Evolutionary conservation across 257 asterid genomes (phyloP), one percentile per base, ranked within the genome.

Genomic region (Solanum infundibuliforme): DNA sequence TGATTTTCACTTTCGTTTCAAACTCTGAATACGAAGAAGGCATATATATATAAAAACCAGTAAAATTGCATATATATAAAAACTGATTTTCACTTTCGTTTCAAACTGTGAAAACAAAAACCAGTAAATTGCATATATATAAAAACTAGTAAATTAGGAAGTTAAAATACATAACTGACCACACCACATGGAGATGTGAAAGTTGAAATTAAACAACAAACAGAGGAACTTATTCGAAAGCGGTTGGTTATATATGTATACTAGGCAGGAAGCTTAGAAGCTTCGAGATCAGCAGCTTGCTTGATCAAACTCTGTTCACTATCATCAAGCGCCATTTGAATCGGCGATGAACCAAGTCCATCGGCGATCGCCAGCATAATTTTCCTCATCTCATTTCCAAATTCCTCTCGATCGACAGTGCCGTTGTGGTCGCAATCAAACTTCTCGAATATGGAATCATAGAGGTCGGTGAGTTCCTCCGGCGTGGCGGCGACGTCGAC

Each of bases 281-380:
- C 96, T 86, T 96, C 99, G 35, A 93, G 94, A 92, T 96, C 99
- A 7, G 95, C 98, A n/a, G 99, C 99, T 87, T 90, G 91, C 87
- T 96, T 95, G 72, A 96, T 93, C 43, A 96, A 87, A 88, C 89
- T 92, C 35, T 87, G 88, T 7, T 92, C 95, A 72, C 90, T 96
- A 52, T 95, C 99, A 60, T 95, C 99, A 35, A 96, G 94, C 16
- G 94, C 98, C 99, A 96, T 96, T 90, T 96, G 99, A 10, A 96
- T 96, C 3, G 98, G 98, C 84, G 83, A 92, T 0, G 94, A 91
- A 0, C 99, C 99, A 55, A 96, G 93, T 14, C 99, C 99, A 36
- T 96, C 99, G 10, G 98, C 98, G 25, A 96, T 94, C 13, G 98
- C 99, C 81, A 93, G 87, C 95, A 94, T 82, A 32, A 96, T 95